Conservation (phyloP, 148 eudicot species). For the Amaranthus cruentus region DNA sequence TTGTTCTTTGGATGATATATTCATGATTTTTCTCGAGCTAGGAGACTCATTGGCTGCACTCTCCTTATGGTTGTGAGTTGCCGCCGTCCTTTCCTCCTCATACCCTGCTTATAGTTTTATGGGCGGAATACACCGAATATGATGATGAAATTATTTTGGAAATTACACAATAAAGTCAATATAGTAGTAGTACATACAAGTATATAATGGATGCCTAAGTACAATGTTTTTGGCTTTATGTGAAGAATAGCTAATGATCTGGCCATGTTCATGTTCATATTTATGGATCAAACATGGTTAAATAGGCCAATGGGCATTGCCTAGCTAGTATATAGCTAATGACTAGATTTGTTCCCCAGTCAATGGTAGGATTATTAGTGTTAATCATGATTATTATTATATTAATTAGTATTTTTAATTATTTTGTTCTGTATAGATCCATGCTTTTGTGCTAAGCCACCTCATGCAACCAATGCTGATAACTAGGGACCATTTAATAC, state of each 20-base stretch:
- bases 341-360: slow-evolving; percentile 7
- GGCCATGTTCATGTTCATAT: slow-evolving; percentile 21
- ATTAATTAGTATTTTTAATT: not conserved
- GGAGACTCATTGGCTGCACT: too few relatives aligned
- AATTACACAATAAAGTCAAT: too few relatives aligned
- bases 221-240: not conserved
- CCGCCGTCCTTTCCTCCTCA: too few relatives aligned
- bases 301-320: not conserved
- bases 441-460: not conserved
- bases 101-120: too few relatives aligned
- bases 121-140: too few relatives aligned
- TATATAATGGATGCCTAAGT: not conserved
- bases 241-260: slow-evolving; percentile 2
- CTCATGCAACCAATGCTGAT: slow-evolving; percentile 4
- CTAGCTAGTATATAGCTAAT: not conserved
- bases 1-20: too few relatives aligned
- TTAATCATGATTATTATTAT: slow-evolving; percentile 3
- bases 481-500: not conserved
- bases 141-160: too few relatives aligned
- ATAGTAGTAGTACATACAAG: not conserved
- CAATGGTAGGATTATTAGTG: not conserved
- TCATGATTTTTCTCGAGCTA: too few relatives aligned
- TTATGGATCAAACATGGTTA: not conserved
- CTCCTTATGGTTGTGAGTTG: too few relatives aligned
- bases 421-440: not conserved